Percentiles rank a stretch among this genome's conserved stretches.
These are phyloP conservation scores for Neonectria punicea DNA, from an alignment of 2,329 filamentous ascomycete genomes.

Conservation along the genomic window DNA sequence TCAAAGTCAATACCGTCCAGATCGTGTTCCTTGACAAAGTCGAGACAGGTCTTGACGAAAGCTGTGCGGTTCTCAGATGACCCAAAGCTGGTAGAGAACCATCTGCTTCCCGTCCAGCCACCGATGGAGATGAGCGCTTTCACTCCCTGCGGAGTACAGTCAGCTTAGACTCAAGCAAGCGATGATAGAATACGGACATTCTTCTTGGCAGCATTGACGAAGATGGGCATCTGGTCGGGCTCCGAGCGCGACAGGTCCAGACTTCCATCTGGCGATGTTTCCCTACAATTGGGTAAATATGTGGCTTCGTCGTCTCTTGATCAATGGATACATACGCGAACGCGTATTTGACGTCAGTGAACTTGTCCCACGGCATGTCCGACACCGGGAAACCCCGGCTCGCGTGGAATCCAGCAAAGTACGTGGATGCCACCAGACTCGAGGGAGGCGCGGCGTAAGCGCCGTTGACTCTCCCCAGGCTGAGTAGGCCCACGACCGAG, in stretches of 20 bases:
- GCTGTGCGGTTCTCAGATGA: constrained; percentile 34
- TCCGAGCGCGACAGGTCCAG: constrained; percentile 26
- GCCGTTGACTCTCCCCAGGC: constrained; percentile 10
- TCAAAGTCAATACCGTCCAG: constrained; percentile 37
- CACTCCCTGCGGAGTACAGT: constrained; percentile 19
- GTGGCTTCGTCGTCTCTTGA: neutral
- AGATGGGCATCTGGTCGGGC: constrained; percentile 26
- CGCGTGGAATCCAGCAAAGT: constrained; percentile 38
- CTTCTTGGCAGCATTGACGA: constrained; percentile 31
- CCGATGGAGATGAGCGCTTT: constrained; percentile 34
- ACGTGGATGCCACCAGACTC: constrained; percentile 33
- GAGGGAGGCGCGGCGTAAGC: neutral
- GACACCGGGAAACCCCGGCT: constrained; percentile 31
- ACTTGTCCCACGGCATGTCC: constrained; percentile 36
- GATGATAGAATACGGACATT: constrained; percentile 6
- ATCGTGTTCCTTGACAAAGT: constrained; percentile 27
- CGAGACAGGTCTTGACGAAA: constrained; percentile 24
- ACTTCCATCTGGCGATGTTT: constrained; percentile 27
- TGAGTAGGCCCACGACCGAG: constrained; percentile 24
- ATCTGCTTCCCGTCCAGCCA: constrained; percentile 33
- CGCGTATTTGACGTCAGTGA: constrained; percentile 35
- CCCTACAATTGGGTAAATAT: constrained; percentile 18
- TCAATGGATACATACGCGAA: constrained; percentile 31
- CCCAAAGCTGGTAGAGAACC: constrained; percentile 30
- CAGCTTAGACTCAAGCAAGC: neutral